Conservation (phyloP, 1,284 basidiomycete species). For the Tilletia caries region DNA sequence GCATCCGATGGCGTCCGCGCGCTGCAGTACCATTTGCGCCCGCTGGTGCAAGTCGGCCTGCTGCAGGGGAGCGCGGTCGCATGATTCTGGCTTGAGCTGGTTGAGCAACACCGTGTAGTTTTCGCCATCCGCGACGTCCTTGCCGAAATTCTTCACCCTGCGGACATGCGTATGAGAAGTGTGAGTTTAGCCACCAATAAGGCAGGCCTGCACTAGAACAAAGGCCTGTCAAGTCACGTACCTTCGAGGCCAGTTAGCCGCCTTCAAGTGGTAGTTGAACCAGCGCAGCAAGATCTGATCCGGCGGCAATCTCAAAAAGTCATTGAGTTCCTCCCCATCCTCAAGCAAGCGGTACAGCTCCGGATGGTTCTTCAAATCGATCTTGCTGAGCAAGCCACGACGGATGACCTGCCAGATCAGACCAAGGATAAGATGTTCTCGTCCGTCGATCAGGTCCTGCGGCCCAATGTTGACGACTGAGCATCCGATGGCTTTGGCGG, state of each 20-base stretch:
- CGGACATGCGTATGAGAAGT: not conserved
- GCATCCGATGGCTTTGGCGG: slow-evolving; percentile 95
- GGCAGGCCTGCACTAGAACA: too few species aligned
- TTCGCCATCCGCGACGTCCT: slow-evolving; percentile 89
- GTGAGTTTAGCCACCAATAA: not conserved
- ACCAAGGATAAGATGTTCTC: slow-evolving; percentile 96
- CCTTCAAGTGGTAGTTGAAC: slow-evolving; percentile 98
- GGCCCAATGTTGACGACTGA: slow-evolving; percentile 98
- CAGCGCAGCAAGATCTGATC: slow-evolving; percentile 94
- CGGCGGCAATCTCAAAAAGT: slow-evolving; percentile 85
- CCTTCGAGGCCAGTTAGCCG: slow-evolving; percentile 83
- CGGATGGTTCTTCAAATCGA: slow-evolving; percentile 96
- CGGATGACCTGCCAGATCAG: slow-evolving; percentile 99
- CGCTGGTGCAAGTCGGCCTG: slow-evolving; percentile 75
- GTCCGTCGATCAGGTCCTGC: slow-evolving; percentile 83
- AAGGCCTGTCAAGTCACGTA: slow-evolving; percentile 18
- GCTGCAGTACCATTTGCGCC: slow-evolving; percentile 87
- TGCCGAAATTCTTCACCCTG: slow-evolving; percentile 87
- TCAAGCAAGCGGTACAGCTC: slow-evolving; percentile 93
- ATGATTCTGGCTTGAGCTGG: slow-evolving; percentile 82
- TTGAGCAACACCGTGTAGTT: slow-evolving; percentile 95
- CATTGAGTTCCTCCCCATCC: slow-evolving; percentile 93
- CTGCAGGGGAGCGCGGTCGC: slow-evolving; percentile 87
- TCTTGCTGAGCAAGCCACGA: slow-evolving; percentile 83
- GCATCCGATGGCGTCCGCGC: slow-evolving; percentile 88